phyloP scores from a whole-genome alignment of 2,329 filamentous ascomycete genomes.

The Alternaria brassicae region DNA sequence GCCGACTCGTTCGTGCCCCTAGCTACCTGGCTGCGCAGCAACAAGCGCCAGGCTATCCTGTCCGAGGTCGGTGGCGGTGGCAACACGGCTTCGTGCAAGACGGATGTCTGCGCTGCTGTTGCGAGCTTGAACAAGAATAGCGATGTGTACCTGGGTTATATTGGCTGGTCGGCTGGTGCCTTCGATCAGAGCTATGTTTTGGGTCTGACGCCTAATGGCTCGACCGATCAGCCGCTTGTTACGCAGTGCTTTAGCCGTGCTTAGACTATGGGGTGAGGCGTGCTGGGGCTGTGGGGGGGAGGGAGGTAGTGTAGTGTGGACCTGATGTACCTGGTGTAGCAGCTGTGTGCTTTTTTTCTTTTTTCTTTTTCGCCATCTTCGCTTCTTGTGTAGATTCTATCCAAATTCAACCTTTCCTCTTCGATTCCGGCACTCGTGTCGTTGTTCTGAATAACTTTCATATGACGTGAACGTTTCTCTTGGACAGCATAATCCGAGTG shows the following conservation, averaged over 20 bases:
- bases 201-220: slow-evolving; percentile 28
- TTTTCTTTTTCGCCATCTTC: not conserved
- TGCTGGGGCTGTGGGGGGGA: not conserved
- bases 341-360: too few relatives aligned
- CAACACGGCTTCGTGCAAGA: slow-evolving; percentile 44
- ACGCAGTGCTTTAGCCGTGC: slow-evolving; percentile 1
- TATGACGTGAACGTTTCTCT: not conserved
- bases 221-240: not conserved
- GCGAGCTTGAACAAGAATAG: slow-evolving; percentile 42
- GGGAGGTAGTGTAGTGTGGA: too few relatives aligned
- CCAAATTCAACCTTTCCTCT: not conserved
- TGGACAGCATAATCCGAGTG: not conserved
- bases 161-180: slow-evolving; percentile 40
- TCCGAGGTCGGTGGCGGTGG: slow-evolving; percentile 55
- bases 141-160: slow-evolving; percentile 45
- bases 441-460: too few relatives aligned
- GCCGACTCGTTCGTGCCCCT: slow-evolving; percentile 45
- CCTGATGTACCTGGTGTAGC: too few relatives aligned
- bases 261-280: not conserved
- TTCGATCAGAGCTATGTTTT: slow-evolving; percentile 37
- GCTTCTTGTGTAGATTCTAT: not conserved
- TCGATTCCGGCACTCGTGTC: not conserved
- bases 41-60: slow-evolving; percentile 50
- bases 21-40: slow-evolving; percentile 47
- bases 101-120: slow-evolving; percentile 43